phyloP scores from a whole-genome alignment of 176 grass and related monocot genomes.

The Bonia amplexicaulis region DNA sequence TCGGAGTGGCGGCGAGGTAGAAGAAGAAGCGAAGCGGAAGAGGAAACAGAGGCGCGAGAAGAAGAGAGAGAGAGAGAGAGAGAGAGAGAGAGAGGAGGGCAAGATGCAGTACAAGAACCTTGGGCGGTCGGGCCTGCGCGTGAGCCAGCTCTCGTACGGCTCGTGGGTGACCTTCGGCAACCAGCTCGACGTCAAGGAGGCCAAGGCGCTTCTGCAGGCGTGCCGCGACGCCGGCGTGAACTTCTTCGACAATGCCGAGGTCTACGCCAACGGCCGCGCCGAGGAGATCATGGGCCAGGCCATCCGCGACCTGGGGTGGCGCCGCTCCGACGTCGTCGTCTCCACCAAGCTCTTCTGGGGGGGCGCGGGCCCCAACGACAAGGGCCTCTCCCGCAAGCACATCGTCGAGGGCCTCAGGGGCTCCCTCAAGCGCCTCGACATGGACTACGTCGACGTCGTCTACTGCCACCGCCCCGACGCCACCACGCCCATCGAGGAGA shows the following conservation, averaged over 20 bases:
- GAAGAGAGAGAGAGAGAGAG: background rate
- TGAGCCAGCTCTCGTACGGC: slow-evolving; percentile 89
- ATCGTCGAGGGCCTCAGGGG: slow-evolving; percentile 71
- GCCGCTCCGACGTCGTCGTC: slow-evolving; percentile 83
- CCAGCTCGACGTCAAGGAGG: slow-evolving; percentile 97
- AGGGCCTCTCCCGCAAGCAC: slow-evolving; percentile 96
- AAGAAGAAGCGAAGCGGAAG: background rate
- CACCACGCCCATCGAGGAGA: slow-evolving; percentile 83
- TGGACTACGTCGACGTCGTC: slow-evolving; percentile 88
- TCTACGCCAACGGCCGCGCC: slow-evolving; percentile 85
- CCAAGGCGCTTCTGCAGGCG: slow-evolving; percentile 75
- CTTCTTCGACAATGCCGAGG: slow-evolving; percentile 99
- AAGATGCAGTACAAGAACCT: slow-evolving; percentile 97
- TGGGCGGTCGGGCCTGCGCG: slow-evolving; percentile 81
- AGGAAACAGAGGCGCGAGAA: background rate
- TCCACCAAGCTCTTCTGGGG: slow-evolving; percentile 99
- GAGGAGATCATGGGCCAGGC: slow-evolving; percentile 99
- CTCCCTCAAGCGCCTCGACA: slow-evolving; percentile 71
- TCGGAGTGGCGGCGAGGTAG: background rate
- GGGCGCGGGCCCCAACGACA: slow-evolving; percentile 88
- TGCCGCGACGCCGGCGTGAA: slow-evolving; percentile 89
- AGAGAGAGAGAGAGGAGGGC: background rate
- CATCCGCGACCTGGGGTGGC: slow-evolving; percentile 91
- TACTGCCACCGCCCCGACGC: slow-evolving; percentile 87
- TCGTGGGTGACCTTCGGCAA: slow-evolving; percentile 95